Conservation (phyloP, 768 basidiomycete species). For the Boletales sp. region DNA sequence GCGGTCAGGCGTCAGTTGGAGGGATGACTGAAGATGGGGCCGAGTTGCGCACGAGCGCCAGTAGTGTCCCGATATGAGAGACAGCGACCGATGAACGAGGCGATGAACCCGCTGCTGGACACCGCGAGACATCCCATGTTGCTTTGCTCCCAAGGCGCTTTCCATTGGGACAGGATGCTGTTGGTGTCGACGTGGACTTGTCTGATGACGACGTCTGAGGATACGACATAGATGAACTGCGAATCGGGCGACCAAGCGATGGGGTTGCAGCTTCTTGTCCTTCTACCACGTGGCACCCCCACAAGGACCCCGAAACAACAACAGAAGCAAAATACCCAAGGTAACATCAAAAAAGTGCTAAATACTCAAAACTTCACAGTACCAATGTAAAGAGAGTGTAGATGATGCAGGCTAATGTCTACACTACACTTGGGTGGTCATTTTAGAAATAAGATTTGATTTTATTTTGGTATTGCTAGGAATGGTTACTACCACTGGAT, state of each 20-base stretch:
- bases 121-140: neutral
- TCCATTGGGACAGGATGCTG: neutral
- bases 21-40: neutral
- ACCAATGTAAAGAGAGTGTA: no score
- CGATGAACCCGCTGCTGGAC: neutral
- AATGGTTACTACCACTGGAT: no score
- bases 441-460: no score
- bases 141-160: neutral
- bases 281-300: no score
- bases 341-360: no score
- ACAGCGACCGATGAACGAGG: neutral
- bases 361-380: no score
- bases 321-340: no score
- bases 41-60: neutral
- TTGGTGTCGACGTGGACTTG: neutral
- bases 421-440: no score
- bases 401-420: no score
- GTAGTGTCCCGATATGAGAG: conserved; percentile 8
- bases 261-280: no score
- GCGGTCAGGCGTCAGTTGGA: neutral
- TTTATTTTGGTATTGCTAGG: no score
- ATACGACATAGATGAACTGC: neutral
- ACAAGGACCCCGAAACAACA: no score
- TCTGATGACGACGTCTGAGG: neutral
- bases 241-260: neutral